phyloP scores from a whole-genome alignment of 2,329 filamentous ascomycete genomes.

The Hypomyces rosellus region DNA sequence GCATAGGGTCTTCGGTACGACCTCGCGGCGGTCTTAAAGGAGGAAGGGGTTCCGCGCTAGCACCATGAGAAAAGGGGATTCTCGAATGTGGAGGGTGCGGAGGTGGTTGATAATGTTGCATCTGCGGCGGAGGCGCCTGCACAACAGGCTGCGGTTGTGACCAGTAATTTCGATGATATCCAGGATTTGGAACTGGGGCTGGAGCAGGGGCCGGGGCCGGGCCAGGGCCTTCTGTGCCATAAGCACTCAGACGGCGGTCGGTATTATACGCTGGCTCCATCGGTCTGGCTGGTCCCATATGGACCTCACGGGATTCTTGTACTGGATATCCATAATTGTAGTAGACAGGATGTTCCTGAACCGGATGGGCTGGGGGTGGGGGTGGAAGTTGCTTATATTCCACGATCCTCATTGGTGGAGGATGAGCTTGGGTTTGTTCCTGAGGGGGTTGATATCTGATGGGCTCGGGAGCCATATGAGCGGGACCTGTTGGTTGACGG shows the following conservation, averaged over 20 bases:
- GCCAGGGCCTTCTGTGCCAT: conserved; percentile 23
- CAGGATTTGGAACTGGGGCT: conserved; percentile 5
- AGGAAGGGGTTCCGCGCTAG: conserved; percentile 31
- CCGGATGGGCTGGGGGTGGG: conserved; percentile 12
- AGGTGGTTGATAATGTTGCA: conserved; percentile 22
- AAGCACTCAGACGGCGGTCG: conserved; percentile 26
- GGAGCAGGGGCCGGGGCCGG: conserved; percentile 6
- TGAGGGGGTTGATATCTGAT: conserved; percentile 19
- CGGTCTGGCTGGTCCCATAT: conserved; percentile 24
- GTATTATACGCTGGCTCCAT: conserved; percentile 26
- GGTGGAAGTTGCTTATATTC: conserved; percentile 24
- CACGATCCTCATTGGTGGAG: conserved; percentile 18
- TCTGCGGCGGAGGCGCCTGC: conserved; percentile 15
- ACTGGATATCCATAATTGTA: conserved; percentile 24
- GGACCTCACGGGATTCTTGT: conserved; percentile 23
- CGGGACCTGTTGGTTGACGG: conserved; percentile 20
- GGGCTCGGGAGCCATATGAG: conserved; percentile 16
- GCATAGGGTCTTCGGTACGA: conserved; percentile 27
- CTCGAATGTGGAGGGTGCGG: conserved; percentile 22
- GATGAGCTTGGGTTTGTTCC: conserved; percentile 20
- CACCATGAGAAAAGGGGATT: conserved; percentile 30
- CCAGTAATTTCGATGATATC: conserved; percentile 30
- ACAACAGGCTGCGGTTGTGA: conserved; percentile 22
- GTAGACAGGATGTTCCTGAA: conserved; percentile 19
- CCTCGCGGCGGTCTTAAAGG: conserved; percentile 32